Conservation (phyloP, 257 asterid species). For the Solanum pimpinellifolium region DNA sequence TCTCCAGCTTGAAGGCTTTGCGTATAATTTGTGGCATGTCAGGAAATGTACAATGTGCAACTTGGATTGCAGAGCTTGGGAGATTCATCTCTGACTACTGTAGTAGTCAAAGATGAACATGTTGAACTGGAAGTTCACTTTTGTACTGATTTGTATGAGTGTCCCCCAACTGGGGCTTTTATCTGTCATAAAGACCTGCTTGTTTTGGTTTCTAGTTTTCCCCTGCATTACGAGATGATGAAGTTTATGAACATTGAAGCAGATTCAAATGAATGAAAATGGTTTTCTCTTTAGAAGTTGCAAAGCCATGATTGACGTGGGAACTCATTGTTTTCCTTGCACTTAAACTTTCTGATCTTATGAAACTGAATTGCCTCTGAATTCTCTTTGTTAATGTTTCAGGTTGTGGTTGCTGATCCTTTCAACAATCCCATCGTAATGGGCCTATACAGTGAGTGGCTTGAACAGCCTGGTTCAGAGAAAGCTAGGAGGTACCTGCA, state of each 20-base stretch:
- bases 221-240: neutral
- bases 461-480: slow-evolving; percentile 81
- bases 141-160: neutral
- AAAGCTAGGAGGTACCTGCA: slow-evolving; percentile 62
- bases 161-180: neutral
- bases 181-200: neutral
- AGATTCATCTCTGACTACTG: neutral
- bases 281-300: neutral
- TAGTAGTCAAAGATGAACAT: neutral
- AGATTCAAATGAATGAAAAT: neutral
- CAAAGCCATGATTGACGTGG: neutral
- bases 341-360: neutral
- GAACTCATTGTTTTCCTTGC: neutral
- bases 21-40: neutral
- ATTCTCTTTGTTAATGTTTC: neutral
- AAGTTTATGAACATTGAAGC: neutral
- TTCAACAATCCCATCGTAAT: slow-evolving; percentile 48
- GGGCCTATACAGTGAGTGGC: slow-evolving; percentile 62
- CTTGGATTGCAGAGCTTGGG: neutral
- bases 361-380: neutral
- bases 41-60: neutral
- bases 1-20: neutral
- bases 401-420: slow-evolving; percentile 60
- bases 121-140: neutral
- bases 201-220: neutral